Evolutionary conservation across 2,329 filamentous ascomycete genomes (phyloP), one percentile per base, ranked within the genome.

Genomic region (Tolypocladium pustulatum): DNA sequence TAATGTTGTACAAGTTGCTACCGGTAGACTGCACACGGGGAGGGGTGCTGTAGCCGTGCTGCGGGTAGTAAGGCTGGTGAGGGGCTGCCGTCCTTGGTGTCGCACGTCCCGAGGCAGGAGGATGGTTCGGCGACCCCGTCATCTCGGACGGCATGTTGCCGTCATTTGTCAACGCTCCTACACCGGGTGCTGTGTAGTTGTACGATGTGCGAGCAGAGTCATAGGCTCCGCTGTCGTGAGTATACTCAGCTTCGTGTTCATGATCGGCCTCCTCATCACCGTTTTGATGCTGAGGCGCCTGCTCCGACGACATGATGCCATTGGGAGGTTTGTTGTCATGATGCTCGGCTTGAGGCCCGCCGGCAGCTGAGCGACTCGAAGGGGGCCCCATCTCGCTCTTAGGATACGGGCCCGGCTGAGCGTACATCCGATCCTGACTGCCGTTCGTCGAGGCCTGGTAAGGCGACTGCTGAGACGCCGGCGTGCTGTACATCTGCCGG

Each of bases 371-470:
- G 60, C 88, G 81, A 59, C 75, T 78, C 37, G 89, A 83, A 13
- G 91, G 90, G 25, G 91, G 91, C 0, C 88, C 90, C 90, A 96
- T 96, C 65, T 96, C 91, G 61, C 79, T 89, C 78, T 95, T 95
- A 61, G 90, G 81, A 66, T 93, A 94, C 9, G 81, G 75, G 66
- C 77, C 80, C 54, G 81, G 69, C 61, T 92, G 93, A 46, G 82
- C 81, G 67, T 88, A 86, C 71, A 94, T 84, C 49, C 81, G 76
- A 36, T 87, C 84, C 60, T 86, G 83, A 22, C 83, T 78, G 30
- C 80, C 78, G 61, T 80, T 76, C 56, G 81, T 78, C 5, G 85
- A 77, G 40, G 87, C 82, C 36, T 87, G 80, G 68, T 93, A 91
- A n/a, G 87, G 81, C 7, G 83, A 81, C 65, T 90, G 85, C 66